Conservation (phyloP, 768 basidiomycete genomes). For the Gloeopeniophorella convolvens region DNA sequence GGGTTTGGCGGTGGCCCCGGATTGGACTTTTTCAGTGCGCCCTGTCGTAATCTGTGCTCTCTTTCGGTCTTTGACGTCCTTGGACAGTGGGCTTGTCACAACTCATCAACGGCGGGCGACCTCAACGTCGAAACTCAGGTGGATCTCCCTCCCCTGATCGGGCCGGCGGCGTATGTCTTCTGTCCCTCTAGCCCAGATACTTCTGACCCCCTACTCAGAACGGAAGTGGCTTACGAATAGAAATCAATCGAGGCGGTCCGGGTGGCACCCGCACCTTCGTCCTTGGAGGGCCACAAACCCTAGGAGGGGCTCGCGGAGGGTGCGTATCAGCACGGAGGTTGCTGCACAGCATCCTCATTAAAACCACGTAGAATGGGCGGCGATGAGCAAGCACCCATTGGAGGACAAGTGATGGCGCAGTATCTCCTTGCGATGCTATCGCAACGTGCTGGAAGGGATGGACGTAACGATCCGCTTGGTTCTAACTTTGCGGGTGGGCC, state of each 20-base stretch:
- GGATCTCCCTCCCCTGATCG: constrained; percentile 2
- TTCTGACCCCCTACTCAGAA: constrained; percentile 18
- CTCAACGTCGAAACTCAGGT: constrained; percentile 1
- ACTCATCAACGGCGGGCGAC: constrained; percentile 2
- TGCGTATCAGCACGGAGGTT: constrained; percentile 7
- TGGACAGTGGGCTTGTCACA: constrained; percentile 11
- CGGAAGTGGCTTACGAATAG: constrained; percentile 30
- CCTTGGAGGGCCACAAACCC: constrained; percentile 31
- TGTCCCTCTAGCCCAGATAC: constrained; percentile 17
- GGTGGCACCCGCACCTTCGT: constrained; percentile 31
- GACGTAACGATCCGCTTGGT: constrained; percentile 39
- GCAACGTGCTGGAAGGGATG: constrained; percentile 33
- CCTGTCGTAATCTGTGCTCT: neutral
- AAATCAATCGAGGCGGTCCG: constrained; percentile 30
- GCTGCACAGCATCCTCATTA: constrained; percentile 25
- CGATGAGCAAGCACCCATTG: constrained; percentile 34
- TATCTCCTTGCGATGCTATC: constrained; percentile 61
- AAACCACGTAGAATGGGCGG: constrained; percentile 31
- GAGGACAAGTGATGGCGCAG: constrained; percentile 62
- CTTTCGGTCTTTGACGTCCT: neutral
- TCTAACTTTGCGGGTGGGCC: constrained; percentile 30
- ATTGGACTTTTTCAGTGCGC: constrained; percentile 45
- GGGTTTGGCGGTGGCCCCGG: constrained; percentile 25
- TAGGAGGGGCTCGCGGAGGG: constrained; percentile 22
- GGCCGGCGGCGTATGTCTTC: constrained; percentile 1